phyloP scores from a whole-genome alignment of 2,329 filamentous ascomycete genomes.

The Talaromyces sp. region DNA sequence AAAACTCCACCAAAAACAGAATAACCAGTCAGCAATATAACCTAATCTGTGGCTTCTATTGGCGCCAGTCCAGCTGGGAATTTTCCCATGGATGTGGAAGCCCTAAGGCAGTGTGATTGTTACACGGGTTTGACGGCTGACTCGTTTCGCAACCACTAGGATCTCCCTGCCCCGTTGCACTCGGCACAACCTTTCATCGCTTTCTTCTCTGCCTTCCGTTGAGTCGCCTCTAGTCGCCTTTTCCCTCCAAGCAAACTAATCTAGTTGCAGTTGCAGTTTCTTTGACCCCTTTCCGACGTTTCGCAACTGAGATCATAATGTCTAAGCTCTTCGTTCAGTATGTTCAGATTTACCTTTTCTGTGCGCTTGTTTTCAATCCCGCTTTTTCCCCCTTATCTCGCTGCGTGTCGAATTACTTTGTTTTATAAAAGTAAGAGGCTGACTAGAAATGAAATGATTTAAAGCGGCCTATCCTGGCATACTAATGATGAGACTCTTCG shows the following conservation, averaged over 20 bases:
- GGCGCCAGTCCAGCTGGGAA: slow-evolving; percentile 8
- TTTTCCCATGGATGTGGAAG: slow-evolving; percentile 17
- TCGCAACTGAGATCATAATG: slow-evolving; percentile 55
- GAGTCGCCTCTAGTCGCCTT: not conserved
- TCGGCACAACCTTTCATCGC: slow-evolving; percentile 8
- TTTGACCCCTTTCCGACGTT: not conserved
- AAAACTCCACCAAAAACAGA: slow-evolving; percentile 4
- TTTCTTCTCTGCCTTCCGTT: not conserved
- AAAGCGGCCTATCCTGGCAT: slow-evolving; percentile 95
- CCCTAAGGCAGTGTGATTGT: slow-evolving; percentile 31
- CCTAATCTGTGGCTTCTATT: slow-evolving; percentile 11
- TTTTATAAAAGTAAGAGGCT: slow-evolving; percentile 3
- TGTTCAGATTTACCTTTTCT: slow-evolving; percentile 39
- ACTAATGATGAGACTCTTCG: slow-evolving; percentile 87
- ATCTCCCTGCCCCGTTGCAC: slow-evolving; percentile 17
- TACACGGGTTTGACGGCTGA: slow-evolving; percentile 29
- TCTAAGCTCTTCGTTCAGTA: slow-evolving; percentile 95
- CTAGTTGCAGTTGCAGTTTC: not conserved
- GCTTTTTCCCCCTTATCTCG: not conserved
- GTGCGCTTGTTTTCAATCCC: not conserved
- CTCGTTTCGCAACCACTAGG: slow-evolving; percentile 29
- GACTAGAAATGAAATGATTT: slow-evolving; percentile 8
- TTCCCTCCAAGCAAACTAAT: slow-evolving; percentile 1
- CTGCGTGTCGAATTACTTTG: not conserved
- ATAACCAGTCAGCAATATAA: slow-evolving; percentile 19